Conservation (phyloP, 768 basidiomycete genomes). For the Boletus reticuloceps region DNA sequence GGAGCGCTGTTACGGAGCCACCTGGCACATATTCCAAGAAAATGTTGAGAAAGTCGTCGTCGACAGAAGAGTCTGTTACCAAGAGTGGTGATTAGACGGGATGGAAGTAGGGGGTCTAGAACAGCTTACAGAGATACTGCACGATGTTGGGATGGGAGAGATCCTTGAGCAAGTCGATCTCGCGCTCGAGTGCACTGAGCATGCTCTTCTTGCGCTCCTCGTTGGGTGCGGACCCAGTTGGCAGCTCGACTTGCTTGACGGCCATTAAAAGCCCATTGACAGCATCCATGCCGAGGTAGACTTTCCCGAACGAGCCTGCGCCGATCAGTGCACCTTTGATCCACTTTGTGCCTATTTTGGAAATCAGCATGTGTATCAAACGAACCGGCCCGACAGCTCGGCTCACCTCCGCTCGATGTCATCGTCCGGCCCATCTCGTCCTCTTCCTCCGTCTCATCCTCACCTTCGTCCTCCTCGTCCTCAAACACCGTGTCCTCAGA, state of each 20-base stretch:
- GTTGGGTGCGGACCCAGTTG: conserved; percentile 77
- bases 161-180: conserved; percentile 91
- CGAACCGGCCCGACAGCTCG: conserved; percentile 9
- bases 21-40: conserved; percentile 97
- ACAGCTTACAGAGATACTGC: conserved; percentile 86
- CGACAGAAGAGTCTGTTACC: conserved; percentile 81
- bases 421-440: conserved; percentile 52
- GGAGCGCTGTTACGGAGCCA: conserved; percentile 85
- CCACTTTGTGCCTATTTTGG: conserved; percentile 78
- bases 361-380: not conserved
- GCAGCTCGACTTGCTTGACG: conserved; percentile 95
- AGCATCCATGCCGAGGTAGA: conserved; percentile 95
- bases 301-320: conserved; percentile 92
- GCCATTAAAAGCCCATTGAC: conserved; percentile 90
- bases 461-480: conserved; percentile 42
- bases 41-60: conserved; percentile 89
- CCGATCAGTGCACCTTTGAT: conserved; percentile 96
- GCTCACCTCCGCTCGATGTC: conserved; percentile 52
- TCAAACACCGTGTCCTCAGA: conserved; percentile 47
- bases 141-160: conserved; percentile 96
- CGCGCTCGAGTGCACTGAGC: conserved; percentile 87
- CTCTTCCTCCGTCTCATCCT: conserved; percentile 45
- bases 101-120: not conserved
- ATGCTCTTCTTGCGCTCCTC: conserved; percentile 93
- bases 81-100: not conserved